Base-by-base conservation (phyloP, 2,329 filamentous ascomycete genomes). In the Xylariomycetidae sp. region DNA sequence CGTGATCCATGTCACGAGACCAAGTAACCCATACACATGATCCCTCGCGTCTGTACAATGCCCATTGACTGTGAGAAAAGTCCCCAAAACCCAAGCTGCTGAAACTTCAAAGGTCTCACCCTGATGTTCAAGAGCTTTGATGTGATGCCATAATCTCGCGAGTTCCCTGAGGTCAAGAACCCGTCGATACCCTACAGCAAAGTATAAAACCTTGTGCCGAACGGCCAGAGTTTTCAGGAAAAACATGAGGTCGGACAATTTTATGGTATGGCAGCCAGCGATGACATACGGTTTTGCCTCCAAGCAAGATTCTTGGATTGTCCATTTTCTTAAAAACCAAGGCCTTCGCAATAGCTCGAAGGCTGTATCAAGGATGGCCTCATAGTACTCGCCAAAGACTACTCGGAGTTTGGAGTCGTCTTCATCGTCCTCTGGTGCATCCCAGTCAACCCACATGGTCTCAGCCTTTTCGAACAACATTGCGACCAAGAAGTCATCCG, bases 291-390 rank as follows among this genome's bases (percentile, higher is more conserved):
- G 32, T 3, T 4, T 2, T 4, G 25, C 4, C 10, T 30, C 10
- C 9, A 44, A 15, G 18, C 39, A 43, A 7, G 39, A 29, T 12
- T 47, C 44, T 23, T 47, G 44, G 10, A 47, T 19, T 0, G 44
- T 47, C 44, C 44, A 47, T 8, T 32, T 16, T 7, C 44, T 47
- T 3, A 5, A 4, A 16, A 41, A 47, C 44, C 44, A 47, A 2
- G 39, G 31, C 2, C 34, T 30, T 0, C 6, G 0, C 3, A 44
- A n/a, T 3, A 34, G 8, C 12, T 32, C 29, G 5, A n/a, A 10
- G 23, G 2, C 38, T 18, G 6, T 30, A 8, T 2, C 2, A 10
- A 3, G 19, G 13, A 10, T 10, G 13, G 10, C n/a, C 1, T 13
- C 36, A 8, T 15, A 42, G 19, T 8, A 19, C 4, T 25, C 24